phyloP scores from a whole-genome alignment of 306 rosid species.

The Glycine latifolia region DNA sequence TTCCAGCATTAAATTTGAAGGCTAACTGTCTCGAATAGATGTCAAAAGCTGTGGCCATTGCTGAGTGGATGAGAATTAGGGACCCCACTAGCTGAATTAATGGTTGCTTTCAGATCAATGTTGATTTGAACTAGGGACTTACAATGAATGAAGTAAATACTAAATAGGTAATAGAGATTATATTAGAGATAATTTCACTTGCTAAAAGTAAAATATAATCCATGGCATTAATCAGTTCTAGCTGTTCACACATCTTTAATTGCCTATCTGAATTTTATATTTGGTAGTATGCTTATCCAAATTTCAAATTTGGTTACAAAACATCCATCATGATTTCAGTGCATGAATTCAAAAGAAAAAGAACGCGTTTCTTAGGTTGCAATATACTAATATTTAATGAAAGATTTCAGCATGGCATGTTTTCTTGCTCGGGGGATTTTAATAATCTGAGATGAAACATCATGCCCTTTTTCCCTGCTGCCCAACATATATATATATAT shows the following conservation, averaged over 20 bases:
- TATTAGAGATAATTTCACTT: neutral
- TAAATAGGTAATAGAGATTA: neutral
- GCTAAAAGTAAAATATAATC: neutral
- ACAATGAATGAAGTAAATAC: neutral
- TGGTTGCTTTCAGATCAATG: conserved; percentile 16
- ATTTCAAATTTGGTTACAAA: neutral
- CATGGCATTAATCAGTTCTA: neutral
- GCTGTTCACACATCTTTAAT: neutral
- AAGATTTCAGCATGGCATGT: neutral
- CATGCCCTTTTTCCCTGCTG: neutral
- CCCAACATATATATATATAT: neutral
- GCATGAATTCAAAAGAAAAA: neutral
- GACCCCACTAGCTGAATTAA: conserved; percentile 20
- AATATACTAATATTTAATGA: neutral
- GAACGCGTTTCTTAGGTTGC: neutral
- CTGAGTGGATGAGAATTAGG: conserved; percentile 12
- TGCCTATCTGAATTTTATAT: neutral
- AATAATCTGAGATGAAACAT: neutral
- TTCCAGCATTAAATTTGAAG: conserved; percentile 15
- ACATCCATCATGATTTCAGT: neutral
- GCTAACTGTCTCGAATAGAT: neutral
- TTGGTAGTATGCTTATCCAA: neutral
- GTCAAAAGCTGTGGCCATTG: conserved; percentile 12
- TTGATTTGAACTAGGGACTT: neutral
- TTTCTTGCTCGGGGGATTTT: neutral